Evolutionary conservation across 192 early-diverging fungal genomes (phyloP), one percentile per base, ranked within the genome.

Genomic region (Backusella mclennaniae): DNA sequence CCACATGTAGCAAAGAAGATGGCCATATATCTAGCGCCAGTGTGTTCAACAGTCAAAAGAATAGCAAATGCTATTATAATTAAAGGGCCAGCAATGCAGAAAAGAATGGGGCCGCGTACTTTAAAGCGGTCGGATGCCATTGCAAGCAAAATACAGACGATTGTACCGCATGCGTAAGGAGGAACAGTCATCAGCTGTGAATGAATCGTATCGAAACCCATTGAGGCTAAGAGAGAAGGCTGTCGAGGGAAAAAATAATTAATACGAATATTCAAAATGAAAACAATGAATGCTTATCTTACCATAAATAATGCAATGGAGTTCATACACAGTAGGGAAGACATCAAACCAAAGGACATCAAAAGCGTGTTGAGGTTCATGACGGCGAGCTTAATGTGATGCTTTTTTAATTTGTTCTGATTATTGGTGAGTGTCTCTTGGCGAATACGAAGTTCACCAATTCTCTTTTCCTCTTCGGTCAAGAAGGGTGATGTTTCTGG

Each of bases 191-290:
- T 85, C 4, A 75, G 70, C 42, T 85, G 84, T 0, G 84, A 80
- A 4, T 79, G 80, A 12, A 85, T 15, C 6, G 78, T 14, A 12
- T 73, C 69, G 73, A 88, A 92, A 5, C 90, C 89, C 82, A 93
- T 85, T 38, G 83, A 75, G 33, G 84, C 85, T 67, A 93, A 80
- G 15, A 93, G 89, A 8, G 90, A 89, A 5, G 56, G 56, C 56
- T 59, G 29, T 59, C 26, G 0, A 12, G 21, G 21, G 7, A 56
- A 56, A 23, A 56, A 2, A 56, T 7, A 19, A 21, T 21, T 56
- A 23, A 21, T 56, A 56, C 5, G 12, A 14, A 59, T 11, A 19
- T 26, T 26, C 3, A 3, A 26, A 19, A 12, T 23, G 53, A 59
- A 6, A n/a, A 53, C 4, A 21, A n/a, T 53, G 19, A 53, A 29